phyloP scores from a whole-genome alignment of 2,329 filamentous ascomycete species.

The Epichloe coenophiala region DNA sequence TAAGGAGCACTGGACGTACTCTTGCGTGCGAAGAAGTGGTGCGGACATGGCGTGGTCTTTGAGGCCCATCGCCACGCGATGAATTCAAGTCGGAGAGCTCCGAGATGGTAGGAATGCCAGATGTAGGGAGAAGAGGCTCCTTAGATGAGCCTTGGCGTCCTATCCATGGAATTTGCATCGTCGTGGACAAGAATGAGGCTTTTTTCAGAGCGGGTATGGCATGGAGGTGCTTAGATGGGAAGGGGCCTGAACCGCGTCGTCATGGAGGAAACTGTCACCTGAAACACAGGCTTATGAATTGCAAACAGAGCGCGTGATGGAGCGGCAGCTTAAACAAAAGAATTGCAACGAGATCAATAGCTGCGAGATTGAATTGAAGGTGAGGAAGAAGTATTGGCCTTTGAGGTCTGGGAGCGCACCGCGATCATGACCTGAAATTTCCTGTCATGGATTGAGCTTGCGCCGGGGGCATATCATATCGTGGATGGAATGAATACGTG shows the following conservation, averaged over 20 bases:
- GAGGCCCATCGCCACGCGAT: slow-evolving; percentile 13
- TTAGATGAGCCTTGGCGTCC: slow-evolving; percentile 19
- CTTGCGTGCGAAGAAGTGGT: slow-evolving; percentile 43
- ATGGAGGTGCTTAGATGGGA: slow-evolving; percentile 7
- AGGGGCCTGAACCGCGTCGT: slow-evolving; percentile 7
- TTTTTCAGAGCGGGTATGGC: slow-evolving; percentile 3
- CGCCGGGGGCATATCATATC: background rate
- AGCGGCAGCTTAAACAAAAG: no score
- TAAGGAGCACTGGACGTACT: slow-evolving; percentile 22
- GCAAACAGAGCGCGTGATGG: background rate
- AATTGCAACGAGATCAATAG: background rate
- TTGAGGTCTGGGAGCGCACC: background rate
- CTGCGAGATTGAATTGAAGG: background rate
- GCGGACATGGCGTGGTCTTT: slow-evolving; percentile 25
- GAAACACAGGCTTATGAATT: background rate
- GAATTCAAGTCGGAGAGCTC: slow-evolving; percentile 12
- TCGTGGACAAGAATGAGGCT: slow-evolving; percentile 10
- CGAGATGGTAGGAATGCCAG: slow-evolving; percentile 21
- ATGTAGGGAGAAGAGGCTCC: slow-evolving; percentile 21
- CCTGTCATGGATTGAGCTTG: background rate
- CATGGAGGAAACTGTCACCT: slow-evolving; percentile 1
- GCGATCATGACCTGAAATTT: background rate
- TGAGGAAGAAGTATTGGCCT: background rate
- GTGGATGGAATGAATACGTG: slow-evolving; percentile 1
- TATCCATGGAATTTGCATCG: slow-evolving; percentile 26